These are phyloP conservation scores for Epithele typhae DNA, from an alignment of 768 basidiomycete species.

Conservation along the genomic window DNA sequence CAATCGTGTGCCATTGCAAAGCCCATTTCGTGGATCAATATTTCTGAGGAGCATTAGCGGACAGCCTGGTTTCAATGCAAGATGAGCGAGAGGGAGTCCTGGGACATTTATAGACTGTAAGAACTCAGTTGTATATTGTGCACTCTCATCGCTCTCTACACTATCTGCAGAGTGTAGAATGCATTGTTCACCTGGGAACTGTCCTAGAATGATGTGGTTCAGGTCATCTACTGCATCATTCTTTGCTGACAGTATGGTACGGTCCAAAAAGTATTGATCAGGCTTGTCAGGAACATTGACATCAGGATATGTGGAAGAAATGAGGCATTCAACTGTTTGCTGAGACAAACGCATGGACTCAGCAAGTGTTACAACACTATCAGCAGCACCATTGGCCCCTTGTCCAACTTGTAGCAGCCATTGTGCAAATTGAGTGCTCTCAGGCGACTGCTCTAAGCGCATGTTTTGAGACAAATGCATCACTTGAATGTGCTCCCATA, in stretches of 20 bases:
- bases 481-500: conserved; percentile 3
- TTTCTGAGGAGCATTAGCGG: conserved; percentile 43
- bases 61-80: conserved; percentile 16
- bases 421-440: conserved; percentile 3
- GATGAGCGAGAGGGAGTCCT: conserved; percentile 32
- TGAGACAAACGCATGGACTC: background rate
- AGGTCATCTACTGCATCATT: conserved; percentile 22
- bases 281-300: conserved; percentile 26
- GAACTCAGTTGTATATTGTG: conserved; percentile 13
- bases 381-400: conserved; percentile 2
- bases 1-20: conserved; percentile 35
- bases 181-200: conserved; percentile 16
- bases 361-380: conserved; percentile 1
- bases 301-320: conserved; percentile 6
- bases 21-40: conserved; percentile 29
- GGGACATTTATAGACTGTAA: conserved; percentile 30
- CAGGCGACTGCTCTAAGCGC: background rate
- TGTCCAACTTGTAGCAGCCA: conserved; percentile 16
- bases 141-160: background rate
- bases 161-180: conserved; percentile 20
- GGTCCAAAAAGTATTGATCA: conserved; percentile 27
- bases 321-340: background rate
- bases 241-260: conserved; percentile 24
- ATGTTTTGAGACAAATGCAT: background rate
- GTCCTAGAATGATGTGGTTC: conserved; percentile 17